Evolutionary conservation across 2,329 filamentous ascomycete genomes (phyloP).

Genomic region (Coniosporium uncinatum): DNA sequence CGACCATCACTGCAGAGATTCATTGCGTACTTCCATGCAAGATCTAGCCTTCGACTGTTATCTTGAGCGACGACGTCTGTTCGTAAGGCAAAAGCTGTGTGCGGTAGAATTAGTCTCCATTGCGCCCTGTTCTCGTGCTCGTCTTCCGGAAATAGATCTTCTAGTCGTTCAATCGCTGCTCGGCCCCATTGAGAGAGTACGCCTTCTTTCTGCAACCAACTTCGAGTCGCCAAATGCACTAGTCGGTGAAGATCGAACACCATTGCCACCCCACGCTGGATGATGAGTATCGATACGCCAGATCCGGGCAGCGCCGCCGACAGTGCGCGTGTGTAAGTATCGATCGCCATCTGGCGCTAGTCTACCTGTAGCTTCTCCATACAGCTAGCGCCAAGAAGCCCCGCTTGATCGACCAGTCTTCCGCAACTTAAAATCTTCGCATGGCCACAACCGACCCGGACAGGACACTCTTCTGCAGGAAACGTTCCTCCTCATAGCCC

Average conservation of each 20-base stretch:
- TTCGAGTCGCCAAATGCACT: slow-evolving; percentile 12
- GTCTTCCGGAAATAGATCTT: slow-evolving; percentile 4
- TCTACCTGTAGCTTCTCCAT: no score
- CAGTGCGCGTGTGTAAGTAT: no score
- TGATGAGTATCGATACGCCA: no score
- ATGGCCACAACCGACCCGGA: no score
- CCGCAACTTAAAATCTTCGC: no score
- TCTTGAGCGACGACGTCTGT: not conserved
- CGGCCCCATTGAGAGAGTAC: not conserved
- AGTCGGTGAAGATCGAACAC: slow-evolving; percentile 13
- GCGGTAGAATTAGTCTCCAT: slow-evolving; percentile 4
- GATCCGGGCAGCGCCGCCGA: no score
- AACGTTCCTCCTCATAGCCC: no score
- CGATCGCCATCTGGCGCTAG: no score
- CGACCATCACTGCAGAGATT: not conserved
- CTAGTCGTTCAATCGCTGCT: slow-evolving; percentile 4
- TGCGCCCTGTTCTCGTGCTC: slow-evolving; percentile 3
- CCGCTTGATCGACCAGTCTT: no score
- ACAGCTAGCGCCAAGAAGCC: no score
- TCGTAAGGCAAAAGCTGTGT: slow-evolving; percentile 3
- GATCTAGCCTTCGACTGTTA: not conserved
- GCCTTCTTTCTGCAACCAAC: slow-evolving; percentile 9
- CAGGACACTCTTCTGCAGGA: no score
- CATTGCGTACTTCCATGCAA: not conserved
- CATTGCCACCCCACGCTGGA: no score